A percentile compares a stretch with the other conserved stretches of the same genome.
Conservation (phyloP, 352 stramenopile genomes). For the Pythium aristosporum region DNA sequence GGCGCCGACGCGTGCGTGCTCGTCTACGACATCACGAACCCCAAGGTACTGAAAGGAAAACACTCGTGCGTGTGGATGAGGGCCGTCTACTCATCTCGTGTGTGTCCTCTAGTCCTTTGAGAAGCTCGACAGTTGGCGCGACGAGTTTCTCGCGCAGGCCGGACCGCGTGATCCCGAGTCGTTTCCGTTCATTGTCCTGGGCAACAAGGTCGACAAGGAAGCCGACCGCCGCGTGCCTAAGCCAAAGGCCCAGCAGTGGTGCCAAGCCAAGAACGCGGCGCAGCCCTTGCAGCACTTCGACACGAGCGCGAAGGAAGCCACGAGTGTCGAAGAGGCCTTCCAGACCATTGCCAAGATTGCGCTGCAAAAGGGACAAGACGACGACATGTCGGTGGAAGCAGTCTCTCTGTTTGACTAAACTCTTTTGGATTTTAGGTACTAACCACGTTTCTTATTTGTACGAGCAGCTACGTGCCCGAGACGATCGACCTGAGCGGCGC, state of each 20-base stretch:
- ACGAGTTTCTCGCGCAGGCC: constrained; percentile 96
- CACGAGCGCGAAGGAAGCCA: constrained; percentile 96
- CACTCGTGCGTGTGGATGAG: neutral
- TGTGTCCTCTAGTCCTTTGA: constrained; percentile 90
- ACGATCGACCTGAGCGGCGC: constrained; percentile 84
- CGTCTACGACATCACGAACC: constrained; percentile 99
- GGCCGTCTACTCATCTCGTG: neutral
- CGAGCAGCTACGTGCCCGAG: constrained; percentile 71
- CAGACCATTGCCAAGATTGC: constrained; percentile 89
- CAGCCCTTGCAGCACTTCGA: constrained; percentile 96
- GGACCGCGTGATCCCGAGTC: constrained; percentile 86
- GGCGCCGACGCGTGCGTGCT: constrained; percentile 97
- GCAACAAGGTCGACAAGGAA: constrained; percentile 99
- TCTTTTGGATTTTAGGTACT: no score
- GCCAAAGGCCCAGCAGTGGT: constrained; percentile 93
- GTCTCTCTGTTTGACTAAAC: no score
- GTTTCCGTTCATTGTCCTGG: constrained; percentile 98
- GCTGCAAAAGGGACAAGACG: constrained; percentile 83
- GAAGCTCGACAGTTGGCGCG: constrained; percentile 96
- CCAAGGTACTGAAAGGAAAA: constrained; percentile 54
- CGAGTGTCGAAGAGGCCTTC: constrained; percentile 97
- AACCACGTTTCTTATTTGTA: neutral
- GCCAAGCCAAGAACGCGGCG: constrained; percentile 79
- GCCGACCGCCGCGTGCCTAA: constrained; percentile 82
- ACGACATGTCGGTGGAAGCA: constrained; percentile 59